These are phyloP conservation scores for Saturnispora silvae DNA, from an alignment of 805 yeast species.

Conservation along the genomic window DNA sequence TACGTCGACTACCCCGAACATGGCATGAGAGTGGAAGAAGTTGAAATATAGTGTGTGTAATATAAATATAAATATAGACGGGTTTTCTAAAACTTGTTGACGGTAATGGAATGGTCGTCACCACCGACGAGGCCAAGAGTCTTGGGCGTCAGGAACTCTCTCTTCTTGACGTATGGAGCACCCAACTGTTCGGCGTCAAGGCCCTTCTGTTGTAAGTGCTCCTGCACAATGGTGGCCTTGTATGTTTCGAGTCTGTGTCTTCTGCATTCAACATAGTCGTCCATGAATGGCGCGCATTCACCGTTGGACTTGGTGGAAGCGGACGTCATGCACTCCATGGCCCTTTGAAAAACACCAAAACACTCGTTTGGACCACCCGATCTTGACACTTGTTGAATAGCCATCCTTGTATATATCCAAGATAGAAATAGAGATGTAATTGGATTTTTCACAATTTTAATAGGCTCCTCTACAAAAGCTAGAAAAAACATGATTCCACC, in stretches of 20 bases:
- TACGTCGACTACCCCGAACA: constrained; percentile 3
- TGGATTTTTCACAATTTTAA: too few relatives aligned
- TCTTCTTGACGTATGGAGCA: constrained; percentile 30
- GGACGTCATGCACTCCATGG: constrained; percentile 30
- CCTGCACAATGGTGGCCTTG: constrained; percentile 26
- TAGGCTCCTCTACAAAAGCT: too few relatives aligned
- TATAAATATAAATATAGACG: background rate
- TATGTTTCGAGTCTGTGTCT: constrained; percentile 28
- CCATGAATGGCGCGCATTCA: constrained; percentile 25
- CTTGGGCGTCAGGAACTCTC: constrained; percentile 30
- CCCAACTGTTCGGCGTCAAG: constrained; percentile 24
- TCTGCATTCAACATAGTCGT: constrained; percentile 30
- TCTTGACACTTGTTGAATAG: constrained; percentile 26
- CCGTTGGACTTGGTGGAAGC: constrained; percentile 21
- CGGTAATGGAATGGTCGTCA: constrained; percentile 24
- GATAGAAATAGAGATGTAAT: background rate
- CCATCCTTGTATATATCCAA: constrained; percentile 13
- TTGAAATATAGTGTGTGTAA: background rate
- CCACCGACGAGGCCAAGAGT: constrained; percentile 29
- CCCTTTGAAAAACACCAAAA: constrained; percentile 29
- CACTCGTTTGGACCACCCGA: constrained; percentile 31
- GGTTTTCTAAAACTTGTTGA: constrained; percentile 18
- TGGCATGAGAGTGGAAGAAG: constrained; percentile 5
- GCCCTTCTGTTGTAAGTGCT: constrained; percentile 23
- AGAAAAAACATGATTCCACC: too few relatives aligned